These are phyloP conservation scores for Ophiostoma sp. DNA, from an alignment of 2,329 filamentous ascomycete genomes.

Conservation along the genomic window DNA sequence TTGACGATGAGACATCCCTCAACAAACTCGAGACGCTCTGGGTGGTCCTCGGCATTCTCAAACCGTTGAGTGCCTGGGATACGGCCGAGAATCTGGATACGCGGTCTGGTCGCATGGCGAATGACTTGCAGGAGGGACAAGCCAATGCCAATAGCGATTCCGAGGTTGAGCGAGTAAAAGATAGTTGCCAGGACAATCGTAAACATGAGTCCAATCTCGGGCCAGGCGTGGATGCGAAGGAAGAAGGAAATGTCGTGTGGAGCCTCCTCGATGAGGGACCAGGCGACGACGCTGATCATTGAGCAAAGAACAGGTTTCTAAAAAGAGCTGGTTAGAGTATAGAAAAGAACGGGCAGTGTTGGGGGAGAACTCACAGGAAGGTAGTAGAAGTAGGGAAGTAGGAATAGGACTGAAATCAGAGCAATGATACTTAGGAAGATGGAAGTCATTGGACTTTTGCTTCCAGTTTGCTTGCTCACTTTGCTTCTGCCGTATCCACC, in stretches of 20 bases:
- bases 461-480: slow-evolving; percentile 87
- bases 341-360: background rate
- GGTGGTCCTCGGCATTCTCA: slow-evolving; percentile 73
- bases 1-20: slow-evolving; percentile 94
- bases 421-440: slow-evolving; percentile 80
- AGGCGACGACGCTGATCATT: slow-evolving; percentile 94
- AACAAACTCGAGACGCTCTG: slow-evolving; percentile 74
- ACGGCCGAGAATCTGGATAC: slow-evolving; percentile 92
- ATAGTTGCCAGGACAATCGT: slow-evolving; percentile 89
- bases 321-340: background rate
- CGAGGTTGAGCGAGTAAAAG: slow-evolving; percentile 88
- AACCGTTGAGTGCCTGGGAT: slow-evolving; percentile 78
- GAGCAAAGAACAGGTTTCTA: slow-evolving; percentile 82
- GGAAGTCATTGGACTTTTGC: slow-evolving; percentile 88
- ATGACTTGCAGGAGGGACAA: slow-evolving; percentile 86
- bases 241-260: slow-evolving; percentile 92
- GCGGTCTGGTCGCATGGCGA: slow-evolving; percentile 80
- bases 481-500: slow-evolving; percentile 95
- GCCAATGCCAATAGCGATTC: slow-evolving; percentile 90
- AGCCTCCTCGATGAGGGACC: slow-evolving; percentile 89
- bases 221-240: slow-evolving; percentile 75
- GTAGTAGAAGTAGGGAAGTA: slow-evolving; percentile 90
- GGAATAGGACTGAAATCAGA: slow-evolving; percentile 70
- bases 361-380: slow-evolving; percentile 59
- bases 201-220: slow-evolving; percentile 78